These are phyloP conservation scores for Clarireedia hainanense DNA, from an alignment of 2,329 filamentous ascomycete genomes.

Conservation along the genomic window DNA sequence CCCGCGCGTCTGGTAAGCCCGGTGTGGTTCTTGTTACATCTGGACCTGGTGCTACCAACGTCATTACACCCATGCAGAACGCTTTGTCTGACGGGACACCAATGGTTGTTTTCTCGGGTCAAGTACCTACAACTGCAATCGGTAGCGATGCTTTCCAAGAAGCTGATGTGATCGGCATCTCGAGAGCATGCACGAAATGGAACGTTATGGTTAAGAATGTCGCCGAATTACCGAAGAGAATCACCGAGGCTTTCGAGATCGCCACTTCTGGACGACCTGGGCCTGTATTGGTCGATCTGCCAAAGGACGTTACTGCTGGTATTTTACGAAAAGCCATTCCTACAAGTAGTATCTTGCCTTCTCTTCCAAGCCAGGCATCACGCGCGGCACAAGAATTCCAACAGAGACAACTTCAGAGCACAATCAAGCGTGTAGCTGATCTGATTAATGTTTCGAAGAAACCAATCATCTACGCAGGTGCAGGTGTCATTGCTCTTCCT, in stretches of 20 bases:
- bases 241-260: conserved; percentile 98
- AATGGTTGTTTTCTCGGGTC: conserved; percentile 90
- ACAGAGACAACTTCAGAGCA: conserved; percentile 62
- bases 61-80: conserved; percentile 93
- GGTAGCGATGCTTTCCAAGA: conserved; percentile 97
- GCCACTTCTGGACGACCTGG: conserved; percentile 90
- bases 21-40: conserved; percentile 96
- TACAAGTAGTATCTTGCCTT: conserved; percentile 47
- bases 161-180: conserved; percentile 90
- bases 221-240: conserved; percentile 83
- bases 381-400: conserved; percentile 68
- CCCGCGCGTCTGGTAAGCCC: conserved; percentile 84
- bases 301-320: conserved; percentile 90
- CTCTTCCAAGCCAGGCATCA: conserved; percentile 78
- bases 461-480: conserved; percentile 90
- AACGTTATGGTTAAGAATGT: conserved; percentile 98
- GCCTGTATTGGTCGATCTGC: conserved; percentile 89
- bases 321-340: conserved; percentile 80
- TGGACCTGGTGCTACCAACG: conserved; percentile 92
- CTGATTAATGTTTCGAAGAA: conserved; percentile 87
- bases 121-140: conserved; percentile 84
- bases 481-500: conserved; percentile 74
- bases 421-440: conserved; percentile 68
- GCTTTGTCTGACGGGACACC: conserved; percentile 92
- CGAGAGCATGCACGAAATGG: conserved; percentile 94